Percentiles rank a stretch among this genome's conserved stretches.
Conservation (phyloP, 495 filamentous ascomycete species). For the Hamigera avellanea region DNA sequence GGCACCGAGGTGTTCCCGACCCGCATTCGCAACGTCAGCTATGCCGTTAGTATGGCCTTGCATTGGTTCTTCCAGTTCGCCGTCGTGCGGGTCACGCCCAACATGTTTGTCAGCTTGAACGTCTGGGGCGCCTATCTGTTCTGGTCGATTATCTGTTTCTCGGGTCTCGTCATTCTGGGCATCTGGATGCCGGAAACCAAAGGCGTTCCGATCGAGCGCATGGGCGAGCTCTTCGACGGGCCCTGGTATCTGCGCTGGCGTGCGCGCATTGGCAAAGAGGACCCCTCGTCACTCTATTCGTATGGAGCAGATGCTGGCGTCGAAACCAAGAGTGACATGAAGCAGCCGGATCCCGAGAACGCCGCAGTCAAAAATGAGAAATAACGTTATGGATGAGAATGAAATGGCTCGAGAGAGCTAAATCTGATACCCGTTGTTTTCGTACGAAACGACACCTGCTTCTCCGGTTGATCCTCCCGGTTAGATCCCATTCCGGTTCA, state of each 20-base stretch:
- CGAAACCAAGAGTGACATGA: background rate
- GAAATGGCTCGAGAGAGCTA: no score
- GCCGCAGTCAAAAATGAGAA: no score
- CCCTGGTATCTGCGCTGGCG: slow-evolving; percentile 35
- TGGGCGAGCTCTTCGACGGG: slow-evolving; percentile 33
- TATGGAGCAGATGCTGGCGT: background rate
- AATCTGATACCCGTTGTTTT: no score
- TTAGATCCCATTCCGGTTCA: no score
- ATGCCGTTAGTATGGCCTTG: slow-evolving; percentile 30
- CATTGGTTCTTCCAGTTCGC: slow-evolving; percentile 41
- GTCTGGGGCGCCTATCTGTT: slow-evolving; percentile 37
- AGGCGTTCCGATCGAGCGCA: slow-evolving; percentile 30
- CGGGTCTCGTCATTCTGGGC: slow-evolving; percentile 30
- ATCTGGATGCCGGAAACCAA: slow-evolving; percentile 38
- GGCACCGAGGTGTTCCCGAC: slow-evolving; percentile 38
- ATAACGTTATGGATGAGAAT: no score
- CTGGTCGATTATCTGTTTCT: slow-evolving; percentile 29
- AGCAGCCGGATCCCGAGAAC: background rate
- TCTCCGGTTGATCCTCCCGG: no score
- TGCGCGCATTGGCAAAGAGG: slow-evolving; percentile 7
- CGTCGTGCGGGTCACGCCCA: slow-evolving; percentile 35
- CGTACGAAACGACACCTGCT: no score
- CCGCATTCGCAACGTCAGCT: slow-evolving; percentile 31
- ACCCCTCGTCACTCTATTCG: background rate
- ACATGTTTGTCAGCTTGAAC: slow-evolving; percentile 32